These are phyloP conservation scores for Aspergillus saccharolyticus DNA, from an alignment of 495 filamentous ascomycete species.

Conservation along the genomic window DNA sequence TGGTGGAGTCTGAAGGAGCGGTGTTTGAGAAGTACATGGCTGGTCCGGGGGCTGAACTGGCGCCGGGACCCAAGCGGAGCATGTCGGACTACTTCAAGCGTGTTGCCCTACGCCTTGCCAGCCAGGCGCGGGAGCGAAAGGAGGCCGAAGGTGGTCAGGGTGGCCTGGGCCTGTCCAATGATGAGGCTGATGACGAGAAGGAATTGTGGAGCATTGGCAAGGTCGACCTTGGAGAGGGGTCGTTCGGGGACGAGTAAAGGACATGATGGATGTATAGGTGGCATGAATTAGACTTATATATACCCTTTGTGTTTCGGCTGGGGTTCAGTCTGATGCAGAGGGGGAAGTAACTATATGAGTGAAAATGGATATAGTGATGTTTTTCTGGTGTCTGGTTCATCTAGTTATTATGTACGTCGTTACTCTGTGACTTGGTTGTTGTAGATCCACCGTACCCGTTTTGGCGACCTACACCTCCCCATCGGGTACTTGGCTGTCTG, in stretches of 20 bases:
- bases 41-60: conserved; percentile 53
- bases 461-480: too few species aligned
- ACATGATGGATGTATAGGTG: conserved; percentile 11
- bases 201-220: conserved; percentile 95
- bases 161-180: conserved; percentile 75
- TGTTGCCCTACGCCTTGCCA: conserved; percentile 73
- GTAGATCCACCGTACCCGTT: too few species aligned
- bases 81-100: conserved; percentile 98
- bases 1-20: conserved; percentile 76
- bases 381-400: too few species aligned
- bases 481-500: too few species aligned
- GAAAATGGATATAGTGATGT: not conserved
- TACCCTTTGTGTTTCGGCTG: conserved; percentile 9
- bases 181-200: conserved; percentile 88
- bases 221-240: conserved; percentile 70
- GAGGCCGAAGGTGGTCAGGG: conserved; percentile 88
- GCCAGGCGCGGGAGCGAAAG: conserved; percentile 77
- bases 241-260: conserved; percentile 47
- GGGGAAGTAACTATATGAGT: not conserved
- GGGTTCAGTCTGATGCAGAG: conserved; percentile 5
- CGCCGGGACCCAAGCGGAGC: conserved; percentile 69
- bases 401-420: too few species aligned
- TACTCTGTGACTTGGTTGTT: too few species aligned
- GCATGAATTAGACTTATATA: conserved; percentile 19
- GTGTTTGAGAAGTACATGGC: conserved; percentile 91